Evolutionary conservation across 768 basidiomycete genomes (phyloP).

Genomic region (Calocybe indica): DNA sequence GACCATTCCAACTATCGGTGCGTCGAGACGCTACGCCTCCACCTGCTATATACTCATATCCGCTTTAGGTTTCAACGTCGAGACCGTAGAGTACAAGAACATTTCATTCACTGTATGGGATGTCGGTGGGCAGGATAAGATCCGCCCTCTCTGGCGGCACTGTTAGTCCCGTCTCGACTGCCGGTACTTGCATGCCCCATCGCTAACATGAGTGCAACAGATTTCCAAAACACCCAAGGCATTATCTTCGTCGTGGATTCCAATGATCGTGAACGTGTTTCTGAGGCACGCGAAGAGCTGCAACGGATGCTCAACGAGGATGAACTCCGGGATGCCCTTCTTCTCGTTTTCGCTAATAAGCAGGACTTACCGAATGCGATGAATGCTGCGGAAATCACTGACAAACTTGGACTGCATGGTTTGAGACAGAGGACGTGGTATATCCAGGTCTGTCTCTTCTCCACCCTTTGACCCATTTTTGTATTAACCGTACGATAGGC

Average conservation of each 20-base stretch:
- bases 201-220: slow-evolving; percentile 35
- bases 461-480: slow-evolving; percentile 7
- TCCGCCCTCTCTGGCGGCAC: slow-evolving; percentile 99
- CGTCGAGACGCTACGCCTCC: slow-evolving; percentile 21
- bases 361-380: slow-evolving; percentile 99
- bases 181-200: slow-evolving; percentile 10
- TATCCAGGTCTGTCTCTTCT: slow-evolving; percentile 65
- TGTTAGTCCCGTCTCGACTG: slow-evolving; percentile 53
- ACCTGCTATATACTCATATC: slow-evolving; percentile 14
- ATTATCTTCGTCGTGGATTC: slow-evolving; percentile 99
- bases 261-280: slow-evolving; percentile 98
- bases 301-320: slow-evolving; percentile 99
- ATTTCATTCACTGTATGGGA: slow-evolving; percentile 99
- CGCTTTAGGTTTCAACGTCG: slow-evolving; percentile 93
- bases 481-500: slow-evolving; percentile 47
- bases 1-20: slow-evolving; percentile 99
- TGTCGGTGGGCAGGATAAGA: slow-evolving; percentile 99
- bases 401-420: slow-evolving; percentile 97
- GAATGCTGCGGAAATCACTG: slow-evolving; percentile 99
- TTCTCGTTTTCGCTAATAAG: slow-evolving; percentile 99
- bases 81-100: slow-evolving; percentile 99
- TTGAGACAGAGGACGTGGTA: slow-evolving; percentile 98
- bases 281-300: slow-evolving; percentile 97
- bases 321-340: slow-evolving; percentile 96
- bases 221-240: slow-evolving; percentile 99